Percentiles rank a stretch among this genome's conserved stretches.
Conservation (phyloP, 495 filamentous ascomycete species). For the Penicillium argentinense region DNA sequence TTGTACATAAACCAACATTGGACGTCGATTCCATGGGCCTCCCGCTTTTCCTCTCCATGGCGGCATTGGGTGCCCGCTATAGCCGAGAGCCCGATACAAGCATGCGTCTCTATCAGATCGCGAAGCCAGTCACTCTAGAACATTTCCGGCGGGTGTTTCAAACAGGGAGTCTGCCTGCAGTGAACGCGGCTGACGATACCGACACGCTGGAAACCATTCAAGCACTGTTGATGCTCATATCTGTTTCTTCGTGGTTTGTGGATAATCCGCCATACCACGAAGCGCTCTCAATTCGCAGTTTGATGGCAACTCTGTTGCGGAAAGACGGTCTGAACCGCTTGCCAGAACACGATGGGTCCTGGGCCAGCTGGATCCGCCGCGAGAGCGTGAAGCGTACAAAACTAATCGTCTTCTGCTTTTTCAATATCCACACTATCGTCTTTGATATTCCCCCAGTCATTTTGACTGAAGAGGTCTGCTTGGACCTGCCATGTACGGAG, state of each 20-base stretch:
- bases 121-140: constrained; percentile 40
- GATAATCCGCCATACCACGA: constrained; percentile 38
- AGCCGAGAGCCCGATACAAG: constrained; percentile 45
- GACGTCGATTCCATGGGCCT: constrained; percentile 52
- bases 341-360: constrained; percentile 35
- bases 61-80: constrained; percentile 66
- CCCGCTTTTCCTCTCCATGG: constrained; percentile 63
- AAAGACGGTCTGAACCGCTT: constrained; percentile 35
- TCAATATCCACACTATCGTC: constrained; percentile 51
- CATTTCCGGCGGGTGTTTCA: constrained; percentile 36
- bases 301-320: constrained; percentile 34
- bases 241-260: constrained; percentile 39
- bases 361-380: constrained; percentile 49
- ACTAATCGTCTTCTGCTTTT: constrained; percentile 49
- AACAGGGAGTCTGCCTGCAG: constrained; percentile 16
- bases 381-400: constrained; percentile 49
- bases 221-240: constrained; percentile 32
- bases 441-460: constrained; percentile 54
- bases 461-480: constrained; percentile 60
- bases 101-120: constrained; percentile 48
- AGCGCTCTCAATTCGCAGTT: constrained; percentile 33
- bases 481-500: constrained; percentile 57
- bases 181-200: constrained; percentile 20
- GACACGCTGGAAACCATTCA: constrained; percentile 35
- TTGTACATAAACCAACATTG: constrained; percentile 66